These are phyloP conservation scores for Cordyceps militaris DNA, from an alignment of 2,329 filamentous ascomycete species.

Conservation along the genomic window DNA sequence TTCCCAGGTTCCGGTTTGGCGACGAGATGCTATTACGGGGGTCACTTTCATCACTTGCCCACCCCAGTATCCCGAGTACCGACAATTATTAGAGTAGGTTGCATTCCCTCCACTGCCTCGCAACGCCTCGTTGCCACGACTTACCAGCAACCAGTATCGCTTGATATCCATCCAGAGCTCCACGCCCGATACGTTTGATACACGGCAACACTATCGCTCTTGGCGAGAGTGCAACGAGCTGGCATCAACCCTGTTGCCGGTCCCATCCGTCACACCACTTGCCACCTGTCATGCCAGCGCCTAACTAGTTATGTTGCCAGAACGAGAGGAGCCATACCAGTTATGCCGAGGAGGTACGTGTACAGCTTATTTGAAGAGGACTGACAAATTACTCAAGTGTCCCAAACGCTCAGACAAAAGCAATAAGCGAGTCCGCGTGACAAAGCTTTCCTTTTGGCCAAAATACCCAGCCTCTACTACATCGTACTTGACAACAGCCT, in stretches of 20 bases:
- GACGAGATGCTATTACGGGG: constrained; percentile 3
- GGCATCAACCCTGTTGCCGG: constrained; percentile 1
- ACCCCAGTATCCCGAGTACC: neutral
- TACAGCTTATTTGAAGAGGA: no score
- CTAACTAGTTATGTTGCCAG: no score
- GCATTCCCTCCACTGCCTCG: neutral
- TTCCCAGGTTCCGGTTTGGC: neutral
- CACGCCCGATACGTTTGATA: neutral
- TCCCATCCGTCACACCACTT: constrained; percentile 1
- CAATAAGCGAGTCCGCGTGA: neutral
- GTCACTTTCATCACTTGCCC: constrained; percentile 3
- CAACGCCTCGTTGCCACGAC: neutral
- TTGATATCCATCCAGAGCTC: neutral
- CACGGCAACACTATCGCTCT: neutral
- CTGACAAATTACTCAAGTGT: no score
- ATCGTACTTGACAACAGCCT: neutral
- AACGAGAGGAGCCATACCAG: no score
- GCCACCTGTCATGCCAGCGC: neutral
- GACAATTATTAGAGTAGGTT: neutral
- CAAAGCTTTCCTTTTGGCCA: neutral
- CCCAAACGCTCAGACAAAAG: constrained; percentile 8
- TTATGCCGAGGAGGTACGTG: no score
- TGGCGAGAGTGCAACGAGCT: neutral
- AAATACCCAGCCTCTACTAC: neutral
- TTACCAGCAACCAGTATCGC: neutral